Base-by-base conservation (phyloP, 1,284 basidiomycete species). In the Ustilago cynodontis region DNA sequence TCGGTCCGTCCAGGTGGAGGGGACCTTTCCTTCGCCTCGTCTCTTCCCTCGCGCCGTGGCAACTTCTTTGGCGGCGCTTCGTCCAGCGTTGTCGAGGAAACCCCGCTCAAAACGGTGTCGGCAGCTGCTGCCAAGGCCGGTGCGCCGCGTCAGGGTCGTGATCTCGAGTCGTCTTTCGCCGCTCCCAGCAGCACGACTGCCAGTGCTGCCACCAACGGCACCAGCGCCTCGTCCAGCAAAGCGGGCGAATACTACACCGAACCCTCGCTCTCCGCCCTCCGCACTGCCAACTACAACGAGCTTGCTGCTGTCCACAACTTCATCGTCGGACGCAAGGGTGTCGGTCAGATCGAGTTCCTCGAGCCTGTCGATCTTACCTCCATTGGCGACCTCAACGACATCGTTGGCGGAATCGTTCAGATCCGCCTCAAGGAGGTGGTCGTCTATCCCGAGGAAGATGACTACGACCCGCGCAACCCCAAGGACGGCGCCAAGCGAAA, bases 341-440 rank as follows among this genome's bases (percentile, higher is more conserved):
- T 92, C 80, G 96, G 97, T 53, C 90, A 94, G 86, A 92, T 99
- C 79, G 90, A 91, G 49, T 99, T 98, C 89, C 88, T 94, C 51
- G 92, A 94, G 68, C 82, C 82, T 8, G 96, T 99, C 63, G 95
- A 99, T 85, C 90, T 99, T 63, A 98, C 95, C 20, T 91, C 92
- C 24, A 88, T 98, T 56, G 88, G 91, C 20, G 92, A 92, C 80
- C 90, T 99, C 50, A 90, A 91, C 26, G 91, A 92, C 61, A 89
- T 99, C 33, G 89, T 94, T 6, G 97, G 95, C n/a, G 91, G 92
- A 63, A 89, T 95, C 70, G 91, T 99, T 43, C 90, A 92, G 58
- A 95, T 99, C 84, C 93, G 94, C 67, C 92, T 94, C 85, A 93
- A 93, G 88, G 94, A 97, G 86, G 93, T 93, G 81, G 92, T 91